Conservation (phyloP, 306 rosid species). For the Cucumis melo region DNA sequence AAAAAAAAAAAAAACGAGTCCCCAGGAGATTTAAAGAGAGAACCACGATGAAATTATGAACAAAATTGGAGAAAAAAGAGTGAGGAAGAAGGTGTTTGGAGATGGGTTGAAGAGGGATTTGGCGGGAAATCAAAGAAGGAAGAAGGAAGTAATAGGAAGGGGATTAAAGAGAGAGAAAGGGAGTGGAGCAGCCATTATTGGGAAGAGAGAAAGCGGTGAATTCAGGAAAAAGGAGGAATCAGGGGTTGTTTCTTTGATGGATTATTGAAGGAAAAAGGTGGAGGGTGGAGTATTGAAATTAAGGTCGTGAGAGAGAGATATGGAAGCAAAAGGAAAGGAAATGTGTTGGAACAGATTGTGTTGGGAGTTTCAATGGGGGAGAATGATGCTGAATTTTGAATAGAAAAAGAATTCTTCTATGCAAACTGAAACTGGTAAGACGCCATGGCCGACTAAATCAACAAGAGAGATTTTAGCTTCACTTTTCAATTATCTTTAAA, state of each 20-base stretch:
- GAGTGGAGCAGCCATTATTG: conserved; percentile 56
- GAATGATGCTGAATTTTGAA: neutral
- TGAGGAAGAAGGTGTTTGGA: neutral
- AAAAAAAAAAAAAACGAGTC: too few species aligned
- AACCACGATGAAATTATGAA: neutral
- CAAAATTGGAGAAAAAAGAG: neutral
- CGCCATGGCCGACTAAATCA: neutral
- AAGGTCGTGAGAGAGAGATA: conserved; percentile 2
- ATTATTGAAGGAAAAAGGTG: conserved; percentile 15
- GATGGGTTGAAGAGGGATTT: conserved; percentile 9
- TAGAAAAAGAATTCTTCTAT: neutral
- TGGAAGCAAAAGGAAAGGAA: neutral
- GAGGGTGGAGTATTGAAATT: conserved; percentile 20
- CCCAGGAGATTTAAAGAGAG: neutral
- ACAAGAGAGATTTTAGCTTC: neutral
- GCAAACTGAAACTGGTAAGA: neutral
- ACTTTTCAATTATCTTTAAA: neutral
- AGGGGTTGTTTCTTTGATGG: conserved; percentile 7
- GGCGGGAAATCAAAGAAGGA: conserved; percentile 11
- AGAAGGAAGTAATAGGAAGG: neutral
- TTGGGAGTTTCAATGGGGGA: conserved; percentile 6
- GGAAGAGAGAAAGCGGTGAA: conserved; percentile 40
- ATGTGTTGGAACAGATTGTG: neutral
- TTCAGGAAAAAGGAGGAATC: conserved; percentile 17
- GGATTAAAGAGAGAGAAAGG: conserved; percentile 18